These are phyloP conservation scores for Leptographium wingfieldii DNA, from an alignment of 2,329 filamentous ascomycete species.

Conservation along the genomic window DNA sequence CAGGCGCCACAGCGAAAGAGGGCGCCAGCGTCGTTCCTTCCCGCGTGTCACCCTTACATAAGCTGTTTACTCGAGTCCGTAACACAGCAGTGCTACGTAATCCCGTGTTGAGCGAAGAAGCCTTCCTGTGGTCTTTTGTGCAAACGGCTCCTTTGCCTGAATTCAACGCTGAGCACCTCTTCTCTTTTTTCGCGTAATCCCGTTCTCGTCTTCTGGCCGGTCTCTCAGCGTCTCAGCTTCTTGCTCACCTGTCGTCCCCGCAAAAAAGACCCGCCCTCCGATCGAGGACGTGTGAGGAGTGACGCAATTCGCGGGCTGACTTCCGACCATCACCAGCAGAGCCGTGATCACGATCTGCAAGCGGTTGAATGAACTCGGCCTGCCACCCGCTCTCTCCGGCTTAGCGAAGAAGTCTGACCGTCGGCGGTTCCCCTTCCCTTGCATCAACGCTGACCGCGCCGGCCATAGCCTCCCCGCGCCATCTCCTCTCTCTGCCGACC, in stretches of 20 bases:
- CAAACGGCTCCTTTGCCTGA: too few relatives aligned
- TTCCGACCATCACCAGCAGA: not conserved
- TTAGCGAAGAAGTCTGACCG: too few relatives aligned
- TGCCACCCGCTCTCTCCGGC: too few relatives aligned
- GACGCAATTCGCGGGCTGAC: slow-evolving; percentile 3
- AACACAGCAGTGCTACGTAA: not conserved
- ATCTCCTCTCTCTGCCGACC: slow-evolving; percentile 5
- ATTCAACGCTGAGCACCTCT: too few relatives aligned
- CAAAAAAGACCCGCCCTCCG: not conserved
- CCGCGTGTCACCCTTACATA: not conserved
- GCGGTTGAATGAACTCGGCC: too few relatives aligned
- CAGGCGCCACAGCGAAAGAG: not conserved
- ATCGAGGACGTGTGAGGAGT: not conserved
- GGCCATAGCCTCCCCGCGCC: too few relatives aligned
- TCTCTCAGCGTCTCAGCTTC: not conserved
- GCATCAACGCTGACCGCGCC: not conserved
- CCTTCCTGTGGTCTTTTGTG: not conserved
- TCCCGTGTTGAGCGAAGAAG: not conserved
- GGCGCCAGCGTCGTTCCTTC: not conserved
- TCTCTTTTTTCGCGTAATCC: not conserved
- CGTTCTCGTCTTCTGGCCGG: not conserved
- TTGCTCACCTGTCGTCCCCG: not conserved
- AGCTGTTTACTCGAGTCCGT: not conserved
- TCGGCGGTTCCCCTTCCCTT: not conserved
- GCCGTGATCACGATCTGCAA: not conserved